A percentile compares a stretch with the other conserved stretches of the same genome.
Conservation (phyloP, 1,284 basidiomycete species). For the Ganoderma leucocontextum region DNA sequence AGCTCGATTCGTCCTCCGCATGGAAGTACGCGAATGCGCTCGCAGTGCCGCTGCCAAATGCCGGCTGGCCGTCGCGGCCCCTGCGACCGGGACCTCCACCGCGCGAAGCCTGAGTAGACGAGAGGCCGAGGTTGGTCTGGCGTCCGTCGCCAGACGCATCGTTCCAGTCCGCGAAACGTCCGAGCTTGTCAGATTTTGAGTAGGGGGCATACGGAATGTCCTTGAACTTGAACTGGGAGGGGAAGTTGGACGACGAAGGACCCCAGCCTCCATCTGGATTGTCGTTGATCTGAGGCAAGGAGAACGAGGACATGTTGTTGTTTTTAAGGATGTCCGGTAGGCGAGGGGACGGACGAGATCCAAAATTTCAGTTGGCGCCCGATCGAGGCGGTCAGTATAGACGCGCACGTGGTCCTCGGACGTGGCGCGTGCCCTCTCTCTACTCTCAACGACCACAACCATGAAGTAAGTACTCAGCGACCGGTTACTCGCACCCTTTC, state of each 20-base stretch:
- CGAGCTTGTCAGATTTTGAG: slow-evolving; percentile 98
- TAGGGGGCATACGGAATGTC: slow-evolving; percentile 97
- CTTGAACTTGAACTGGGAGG: slow-evolving; percentile 84
- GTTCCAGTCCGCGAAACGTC: slow-evolving; percentile 98
- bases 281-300: slow-evolving; percentile 80
- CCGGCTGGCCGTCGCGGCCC: slow-evolving; percentile 71
- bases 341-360: slow-evolving; percentile 23
- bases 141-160: slow-evolving; percentile 73
- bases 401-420: slow-evolving; percentile 32
- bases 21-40: slow-evolving; percentile 99
- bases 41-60: slow-evolving; percentile 84
- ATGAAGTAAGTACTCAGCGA: slow-evolving; percentile 71
- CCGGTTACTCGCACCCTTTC: not conserved
- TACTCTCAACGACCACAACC: slow-evolving; percentile 32
- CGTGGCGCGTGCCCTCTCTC: not conserved
- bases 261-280: slow-evolving; percentile 88
- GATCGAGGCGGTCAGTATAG: slow-evolving; percentile 16
- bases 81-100: slow-evolving; percentile 56
- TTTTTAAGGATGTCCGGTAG: not conserved
- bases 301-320: slow-evolving; percentile 75
- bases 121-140: slow-evolving; percentile 60
- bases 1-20: slow-evolving; percentile 97
- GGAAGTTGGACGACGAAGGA: slow-evolving; percentile 77
- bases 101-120: slow-evolving; percentile 58
- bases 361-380: slow-evolving; percentile 37